Evolutionary conservation across 2,329 filamentous ascomycete genomes (phyloP).

Genomic region (Sordariomycetes sp.): DNA sequence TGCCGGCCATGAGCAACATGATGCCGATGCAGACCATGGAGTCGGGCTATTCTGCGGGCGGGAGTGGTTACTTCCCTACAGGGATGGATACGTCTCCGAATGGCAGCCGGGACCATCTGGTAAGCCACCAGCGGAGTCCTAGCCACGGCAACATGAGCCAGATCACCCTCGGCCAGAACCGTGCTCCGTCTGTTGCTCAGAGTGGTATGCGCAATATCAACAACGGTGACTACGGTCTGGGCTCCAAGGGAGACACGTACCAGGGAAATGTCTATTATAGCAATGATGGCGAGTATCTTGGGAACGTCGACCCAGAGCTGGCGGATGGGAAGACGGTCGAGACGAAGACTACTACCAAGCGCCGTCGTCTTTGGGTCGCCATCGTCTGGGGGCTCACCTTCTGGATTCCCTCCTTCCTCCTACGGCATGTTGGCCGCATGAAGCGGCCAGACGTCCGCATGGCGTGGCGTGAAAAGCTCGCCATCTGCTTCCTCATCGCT

Average conservation of each 20-base stretch:
- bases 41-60: slow-evolving; percentile 54
- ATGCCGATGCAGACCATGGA: slow-evolving; percentile 37
- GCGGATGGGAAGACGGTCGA: slow-evolving; percentile 66
- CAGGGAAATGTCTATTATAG: slow-evolving; percentile 66
- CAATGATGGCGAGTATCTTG: slow-evolving; percentile 52
- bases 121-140: slow-evolving; percentile 41
- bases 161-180: slow-evolving; percentile 24
- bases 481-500: slow-evolving; percentile 67
- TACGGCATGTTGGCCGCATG: slow-evolving; percentile 82
- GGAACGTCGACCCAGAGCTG: slow-evolving; percentile 62
- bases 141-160: slow-evolving; percentile 44
- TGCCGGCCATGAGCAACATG: slow-evolving; percentile 15
- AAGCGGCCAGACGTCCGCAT: slow-evolving; percentile 92
- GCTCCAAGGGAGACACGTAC: slow-evolving; percentile 68
- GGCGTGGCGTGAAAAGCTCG: slow-evolving; percentile 93
- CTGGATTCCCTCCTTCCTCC: slow-evolving; percentile 80
- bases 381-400: slow-evolving; percentile 82
- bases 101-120: slow-evolving; percentile 59
- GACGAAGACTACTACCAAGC: slow-evolving; percentile 47
- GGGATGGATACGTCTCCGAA: slow-evolving; percentile 34
- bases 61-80: slow-evolving; percentile 59
- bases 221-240: slow-evolving; percentile 79
- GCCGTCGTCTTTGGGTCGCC: slow-evolving; percentile 65
- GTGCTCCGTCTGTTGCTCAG: slow-evolving; percentile 45
- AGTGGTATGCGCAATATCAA: slow-evolving; percentile 41